Base-by-base conservation (phyloP, 345 rosid species). In the Euphorbia lathyris region DNA sequence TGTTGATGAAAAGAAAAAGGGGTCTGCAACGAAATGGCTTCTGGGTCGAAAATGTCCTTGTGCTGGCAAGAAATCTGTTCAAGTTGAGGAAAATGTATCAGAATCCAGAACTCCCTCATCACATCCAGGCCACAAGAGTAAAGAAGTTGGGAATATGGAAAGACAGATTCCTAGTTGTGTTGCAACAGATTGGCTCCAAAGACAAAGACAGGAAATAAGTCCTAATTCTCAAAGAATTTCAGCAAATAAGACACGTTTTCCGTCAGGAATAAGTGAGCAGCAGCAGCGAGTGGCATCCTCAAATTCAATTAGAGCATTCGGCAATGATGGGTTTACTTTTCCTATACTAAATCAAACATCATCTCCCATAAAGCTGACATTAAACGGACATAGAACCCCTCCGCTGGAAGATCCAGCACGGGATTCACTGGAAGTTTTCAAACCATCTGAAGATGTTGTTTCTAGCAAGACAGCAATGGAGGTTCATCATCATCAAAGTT, bases 41-140 rank as follows among this genome's bases (percentile, higher is more conserved):
- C 86, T 87, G 13, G 68, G 87, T 23, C 77, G 82, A 67, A 83
- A 77, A 68, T 95, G 97, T 65, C 90, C 97, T 0, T 92, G 97
- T 58, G 80, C 84, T 14, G 77, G 77, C 23, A 76, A 72, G 72
- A 79, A 72, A 69, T 94, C 98, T 1, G 93, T 94, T 66, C 89
- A 81, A 38, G 88, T 90, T 13, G 83, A 94, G 80, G 90, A 76
- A 38, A 81, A 76, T 4, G 26, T 63, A 26, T 67, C 79, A 1
- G 81, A 81, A 65, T 72, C 78, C 27, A 85, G 66, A 72, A 69
- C 83, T 17, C 74, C 75, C 19, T 71, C 77, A 26, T 43, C 77
- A 0, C 76, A 56, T 48, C 63, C 23, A 8, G 64, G 58, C 55
- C 58, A 22, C 34, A 53, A 62, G 36, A 16, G 48, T 1, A 51